A percentile compares a stretch with the other conserved stretches of the same genome.
Conservation (phyloP, 306 rosid genomes). For the Corylus heterophylla region DNA sequence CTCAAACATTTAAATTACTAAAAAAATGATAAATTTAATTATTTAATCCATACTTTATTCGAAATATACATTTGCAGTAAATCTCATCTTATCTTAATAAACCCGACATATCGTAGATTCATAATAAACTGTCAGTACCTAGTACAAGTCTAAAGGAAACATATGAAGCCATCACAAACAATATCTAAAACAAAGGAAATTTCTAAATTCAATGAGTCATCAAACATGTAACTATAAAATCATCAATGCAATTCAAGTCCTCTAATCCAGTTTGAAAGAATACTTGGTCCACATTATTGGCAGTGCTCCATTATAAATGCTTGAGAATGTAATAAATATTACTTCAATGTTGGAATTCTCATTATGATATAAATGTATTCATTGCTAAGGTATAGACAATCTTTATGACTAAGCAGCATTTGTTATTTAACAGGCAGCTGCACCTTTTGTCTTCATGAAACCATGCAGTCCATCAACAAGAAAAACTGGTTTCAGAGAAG, state of each 20-base stretch:
- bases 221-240: too few relatives aligned
- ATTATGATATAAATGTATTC: constrained; percentile 14
- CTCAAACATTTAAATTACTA: too few relatives aligned
- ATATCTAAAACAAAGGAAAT: neutral
- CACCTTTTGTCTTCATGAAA: constrained; percentile 10
- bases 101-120: too few relatives aligned
- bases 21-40: too few relatives aligned
- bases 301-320: neutral
- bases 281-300: neutral
- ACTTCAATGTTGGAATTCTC: constrained; percentile 21
- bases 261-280: neutral
- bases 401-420: constrained; percentile 14
- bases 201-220: neutral
- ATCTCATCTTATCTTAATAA: too few relatives aligned
- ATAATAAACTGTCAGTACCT: too few relatives aligned
- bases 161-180: too few relatives aligned
- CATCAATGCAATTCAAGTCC: neutral
- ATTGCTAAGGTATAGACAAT: constrained; percentile 17
- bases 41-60: too few relatives aligned
- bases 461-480: constrained; percentile 21
- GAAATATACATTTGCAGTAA: too few relatives aligned
- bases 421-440: neutral
- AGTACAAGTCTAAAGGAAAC: too few relatives aligned
- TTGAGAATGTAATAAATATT: constrained; percentile 1
- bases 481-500: constrained; percentile 12